Base-by-base conservation (phyloP, 2,329 filamentous ascomycete genomes). In the Tothia fuscella region DNA sequence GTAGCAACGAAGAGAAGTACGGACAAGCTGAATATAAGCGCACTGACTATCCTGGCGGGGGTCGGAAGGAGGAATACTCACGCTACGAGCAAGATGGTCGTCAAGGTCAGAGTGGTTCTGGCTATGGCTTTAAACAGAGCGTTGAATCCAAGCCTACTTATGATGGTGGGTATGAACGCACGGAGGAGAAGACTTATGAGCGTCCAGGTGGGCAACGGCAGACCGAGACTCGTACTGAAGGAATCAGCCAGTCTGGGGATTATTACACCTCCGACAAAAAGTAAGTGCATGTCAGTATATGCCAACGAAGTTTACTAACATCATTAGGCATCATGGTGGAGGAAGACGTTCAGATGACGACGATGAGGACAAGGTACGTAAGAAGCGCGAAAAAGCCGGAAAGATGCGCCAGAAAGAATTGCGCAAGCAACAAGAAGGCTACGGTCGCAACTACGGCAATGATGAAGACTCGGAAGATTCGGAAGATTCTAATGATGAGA, bases 11-110 rank as follows among this genome's bases (percentile, higher is more conserved):
- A n/a, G 42, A 33, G 5, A 47, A 67, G 16, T 78, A 78, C 50
- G 76, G 71, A 6, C 71, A 80, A 53, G 74, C 77, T 9, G 62
- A 78, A 54, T 71, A 74, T 50, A 69, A 65, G 24, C 63, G 76
- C 52, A 81, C 74, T 6, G 65, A 71, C 42, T 74, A 74, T 46
- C 62, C 68, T 14, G 65, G 69, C 42, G 78, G 78, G 38, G 72
- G 72, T 36, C 65, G 69, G 41, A 65, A 68, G 43, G 68, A 71
- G 29, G 73, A 80, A 44, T 82, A 78, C 58, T 66, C 68, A 44
- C 72, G 75, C 24, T 78, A 74, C 48, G 76, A 67, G 45, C 60
- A 80, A 51, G 65, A 72, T 35, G 60, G 65, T 17, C 58, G 47
- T n/a, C 53, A 59, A 17, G 60, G 61, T 16, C 35, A 41, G 4